These are phyloP conservation scores for Teratosphaeria viscida DNA, from an alignment of 2,329 filamentous ascomycete species.

Conservation along the genomic window DNA sequence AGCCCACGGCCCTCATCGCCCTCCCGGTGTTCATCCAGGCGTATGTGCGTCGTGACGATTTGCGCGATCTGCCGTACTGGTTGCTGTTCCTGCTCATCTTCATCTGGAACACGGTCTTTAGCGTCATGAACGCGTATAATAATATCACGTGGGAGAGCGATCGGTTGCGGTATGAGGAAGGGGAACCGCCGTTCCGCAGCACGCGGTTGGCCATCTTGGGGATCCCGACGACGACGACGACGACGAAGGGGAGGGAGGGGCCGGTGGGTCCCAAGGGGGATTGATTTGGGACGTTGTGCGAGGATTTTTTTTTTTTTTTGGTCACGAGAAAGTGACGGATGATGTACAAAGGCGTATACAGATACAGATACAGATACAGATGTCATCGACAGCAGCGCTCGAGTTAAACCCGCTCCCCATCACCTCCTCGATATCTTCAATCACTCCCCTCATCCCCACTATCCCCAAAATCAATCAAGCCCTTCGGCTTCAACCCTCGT, in stretches of 20 bases:
- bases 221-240: conserved; percentile 8
- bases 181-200: conserved; percentile 16
- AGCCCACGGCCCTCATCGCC: conserved; percentile 23
- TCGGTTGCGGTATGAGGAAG: conserved; percentile 21
- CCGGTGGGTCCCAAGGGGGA: neutral
- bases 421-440: neutral
- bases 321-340: too few species aligned
- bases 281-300: neutral
- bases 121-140: conserved; percentile 28
- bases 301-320: too few species aligned
- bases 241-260: neutral
- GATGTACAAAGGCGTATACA: neutral
- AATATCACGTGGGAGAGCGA: conserved; percentile 26
- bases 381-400: neutral
- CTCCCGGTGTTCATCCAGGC: conserved; percentile 24
- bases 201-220: conserved; percentile 20
- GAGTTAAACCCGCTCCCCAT: neutral
- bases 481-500: conserved; percentile 18
- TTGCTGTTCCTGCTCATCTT: conserved; percentile 25
- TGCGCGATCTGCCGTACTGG: conserved; percentile 23
- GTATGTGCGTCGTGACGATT: conserved; percentile 18
- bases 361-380: neutral
- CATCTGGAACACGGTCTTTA: conserved; percentile 25
- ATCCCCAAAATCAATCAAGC: conserved; percentile 28
- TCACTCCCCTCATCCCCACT: conserved; percentile 20